Conservation (phyloP, 2,329 filamentous ascomycete genomes). For the Diaporthe citri region DNA sequence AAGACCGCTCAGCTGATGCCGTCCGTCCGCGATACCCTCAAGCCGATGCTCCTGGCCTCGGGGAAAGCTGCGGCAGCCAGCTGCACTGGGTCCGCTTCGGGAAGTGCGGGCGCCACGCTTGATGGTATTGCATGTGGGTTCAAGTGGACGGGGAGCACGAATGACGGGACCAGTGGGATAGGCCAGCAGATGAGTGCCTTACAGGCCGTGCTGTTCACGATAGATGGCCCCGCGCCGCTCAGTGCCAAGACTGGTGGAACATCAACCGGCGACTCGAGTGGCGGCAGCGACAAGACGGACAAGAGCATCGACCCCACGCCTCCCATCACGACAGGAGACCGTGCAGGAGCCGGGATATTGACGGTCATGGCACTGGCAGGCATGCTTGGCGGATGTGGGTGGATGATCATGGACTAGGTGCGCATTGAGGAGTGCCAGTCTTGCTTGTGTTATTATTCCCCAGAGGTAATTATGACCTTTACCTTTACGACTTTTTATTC, state of each 20-base stretch:
- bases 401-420: constrained; percentile 59
- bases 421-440: not conserved
- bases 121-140: constrained; percentile 73
- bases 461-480: constrained; percentile 33
- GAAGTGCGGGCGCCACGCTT: constrained; percentile 67
- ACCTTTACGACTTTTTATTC: constrained; percentile 25
- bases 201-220: constrained; percentile 60
- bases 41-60: constrained; percentile 68
- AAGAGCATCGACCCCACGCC: constrained; percentile 18
- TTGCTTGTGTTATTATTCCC: constrained; percentile 24
- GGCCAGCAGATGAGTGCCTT: constrained; percentile 72
- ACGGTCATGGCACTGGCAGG: constrained; percentile 59
- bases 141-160: constrained; percentile 66
- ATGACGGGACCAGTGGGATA: constrained; percentile 67
- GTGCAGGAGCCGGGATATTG: constrained; percentile 62
- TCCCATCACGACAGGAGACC: constrained; percentile 51
- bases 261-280: constrained; percentile 56
- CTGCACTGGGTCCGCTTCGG: constrained; percentile 71
- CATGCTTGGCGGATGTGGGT: constrained; percentile 59
- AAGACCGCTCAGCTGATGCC: constrained; percentile 72
- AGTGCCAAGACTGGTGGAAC: constrained; percentile 65
- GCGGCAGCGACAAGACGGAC: constrained; percentile 52
- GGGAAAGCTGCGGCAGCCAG: constrained; percentile 71
- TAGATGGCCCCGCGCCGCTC: constrained; percentile 53
- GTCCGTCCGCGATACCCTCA: constrained; percentile 64